phyloP scores from a whole-genome alignment of 75 land plant species.

The Cryptomeria japonica region DNA sequence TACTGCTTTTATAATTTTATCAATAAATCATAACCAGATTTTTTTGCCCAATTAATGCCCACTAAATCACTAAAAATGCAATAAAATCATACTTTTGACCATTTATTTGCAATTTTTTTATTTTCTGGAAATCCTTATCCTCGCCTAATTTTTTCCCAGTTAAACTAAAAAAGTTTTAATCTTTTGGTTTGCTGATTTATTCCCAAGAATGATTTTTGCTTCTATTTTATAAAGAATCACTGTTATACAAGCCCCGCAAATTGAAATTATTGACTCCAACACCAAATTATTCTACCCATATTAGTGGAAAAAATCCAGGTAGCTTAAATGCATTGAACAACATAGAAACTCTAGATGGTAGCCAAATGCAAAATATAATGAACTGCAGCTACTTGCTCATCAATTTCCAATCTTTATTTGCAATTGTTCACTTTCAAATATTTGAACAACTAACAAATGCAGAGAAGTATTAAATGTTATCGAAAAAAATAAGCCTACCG shows the following conservation, averaged over 20 bases:
- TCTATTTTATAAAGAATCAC: not conserved
- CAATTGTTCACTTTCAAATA: not conserved
- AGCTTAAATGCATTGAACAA: not conserved
- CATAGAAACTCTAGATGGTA: not conserved
- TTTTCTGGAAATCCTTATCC: too few species aligned
- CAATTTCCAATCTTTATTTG: not conserved
- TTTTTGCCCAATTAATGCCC: too few species aligned
- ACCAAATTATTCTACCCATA: not conserved
- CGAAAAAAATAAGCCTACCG: slow-evolving; percentile 26
- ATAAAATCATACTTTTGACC: too few species aligned
- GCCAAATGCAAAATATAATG: not conserved
- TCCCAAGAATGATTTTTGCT: too few species aligned
- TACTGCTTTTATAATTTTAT: too few species aligned
- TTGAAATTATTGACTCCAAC: not conserved
- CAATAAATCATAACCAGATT: too few species aligned
- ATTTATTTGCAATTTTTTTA: too few species aligned
- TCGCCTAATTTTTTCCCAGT: too few species aligned
- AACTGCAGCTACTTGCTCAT: not conserved
- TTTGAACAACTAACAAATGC: not conserved
- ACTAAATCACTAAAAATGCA: too few species aligned
- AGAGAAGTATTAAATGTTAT: not conserved
- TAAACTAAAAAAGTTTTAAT: too few species aligned
- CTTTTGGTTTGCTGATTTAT: too few species aligned
- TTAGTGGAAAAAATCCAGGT: not conserved
- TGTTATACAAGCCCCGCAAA: not conserved